Conservation (phyloP, 371 early-diverging fungal genomes). For the Actinomucor elegans region DNA sequence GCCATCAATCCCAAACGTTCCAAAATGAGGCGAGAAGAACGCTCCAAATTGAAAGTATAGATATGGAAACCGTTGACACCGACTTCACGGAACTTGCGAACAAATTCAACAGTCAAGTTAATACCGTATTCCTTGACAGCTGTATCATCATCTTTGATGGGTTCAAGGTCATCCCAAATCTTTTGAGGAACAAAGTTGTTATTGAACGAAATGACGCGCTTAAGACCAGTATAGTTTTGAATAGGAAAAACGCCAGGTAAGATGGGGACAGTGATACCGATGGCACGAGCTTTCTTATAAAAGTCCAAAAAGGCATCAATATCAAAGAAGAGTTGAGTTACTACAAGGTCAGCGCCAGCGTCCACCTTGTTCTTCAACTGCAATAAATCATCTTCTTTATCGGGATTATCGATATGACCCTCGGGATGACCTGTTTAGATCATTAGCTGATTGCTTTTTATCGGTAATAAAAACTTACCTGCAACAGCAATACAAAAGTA, state of each 20-base stretch:
- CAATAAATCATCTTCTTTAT: constrained; percentile 75
- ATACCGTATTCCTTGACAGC: constrained; percentile 94
- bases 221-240: constrained; percentile 86
- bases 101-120: constrained; percentile 81
- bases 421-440: constrained; percentile 75
- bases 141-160: constrained; percentile 95
- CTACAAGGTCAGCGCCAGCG: constrained; percentile 90
- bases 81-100: constrained; percentile 63
- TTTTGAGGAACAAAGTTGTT: constrained; percentile 84
- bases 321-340: constrained; percentile 96
- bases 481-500: constrained; percentile 96
- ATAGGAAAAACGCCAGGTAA: constrained; percentile 96
- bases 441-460: not conserved
- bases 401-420: constrained; percentile 78
- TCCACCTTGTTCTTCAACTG: constrained; percentile 87
- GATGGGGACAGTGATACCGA: constrained; percentile 87
- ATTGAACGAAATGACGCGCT: constrained; percentile 83
- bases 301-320: constrained; percentile 79
- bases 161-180: constrained; percentile 82
- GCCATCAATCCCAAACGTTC: constrained; percentile 82
- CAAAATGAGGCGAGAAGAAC: constrained; percentile 81
- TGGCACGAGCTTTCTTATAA: constrained; percentile 71
- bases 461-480: constrained; percentile 40
- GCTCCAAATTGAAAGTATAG: constrained; percentile 91
- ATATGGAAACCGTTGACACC: constrained; percentile 81